Evolutionary conservation across 768 basidiomycete species (phyloP).

Genomic region (Suillus brevipes): DNA sequence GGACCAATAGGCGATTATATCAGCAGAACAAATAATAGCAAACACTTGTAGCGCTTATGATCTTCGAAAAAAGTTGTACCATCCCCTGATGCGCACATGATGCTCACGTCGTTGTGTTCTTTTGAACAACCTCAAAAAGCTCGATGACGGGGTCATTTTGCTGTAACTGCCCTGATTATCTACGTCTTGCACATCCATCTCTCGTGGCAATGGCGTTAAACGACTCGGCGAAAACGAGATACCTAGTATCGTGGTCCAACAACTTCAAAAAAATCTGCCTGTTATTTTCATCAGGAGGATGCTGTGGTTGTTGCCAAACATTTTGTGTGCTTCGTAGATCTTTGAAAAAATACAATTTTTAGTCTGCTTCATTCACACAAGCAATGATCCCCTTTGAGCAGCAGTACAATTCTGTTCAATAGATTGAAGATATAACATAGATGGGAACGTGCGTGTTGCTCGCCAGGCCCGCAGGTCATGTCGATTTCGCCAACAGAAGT

Average conservation of each 20-base stretch:
- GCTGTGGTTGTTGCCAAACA: slow-evolving; percentile 31
- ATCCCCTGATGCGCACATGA: background rate
- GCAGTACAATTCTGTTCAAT: background rate
- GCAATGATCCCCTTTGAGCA: background rate
- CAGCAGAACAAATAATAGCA: slow-evolving; percentile 2
- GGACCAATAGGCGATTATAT: slow-evolving; percentile 1
- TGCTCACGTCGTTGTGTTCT: background rate
- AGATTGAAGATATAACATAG: no score
- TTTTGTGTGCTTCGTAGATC: background rate
- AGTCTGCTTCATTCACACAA: background rate
- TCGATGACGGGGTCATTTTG: background rate
- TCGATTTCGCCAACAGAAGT: background rate
- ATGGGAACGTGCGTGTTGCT: background rate
- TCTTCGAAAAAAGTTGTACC: background rate
- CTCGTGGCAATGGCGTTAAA: slow-evolving; percentile 65
- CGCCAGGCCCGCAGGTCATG: background rate
- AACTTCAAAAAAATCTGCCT: slow-evolving; percentile 52
- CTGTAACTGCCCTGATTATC: slow-evolving; percentile 55
- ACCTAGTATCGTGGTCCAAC: slow-evolving; percentile 34
- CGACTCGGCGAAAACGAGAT: slow-evolving; percentile 56
- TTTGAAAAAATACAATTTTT: background rate
- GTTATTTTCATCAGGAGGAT: slow-evolving; percentile 40
- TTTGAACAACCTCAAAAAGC: background rate
- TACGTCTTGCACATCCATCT: slow-evolving; percentile 49
- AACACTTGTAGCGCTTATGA: background rate